Evolutionary conservation across 2,329 filamentous ascomycete species (phyloP).

Genomic region (Elsinoe necatrix): DNA sequence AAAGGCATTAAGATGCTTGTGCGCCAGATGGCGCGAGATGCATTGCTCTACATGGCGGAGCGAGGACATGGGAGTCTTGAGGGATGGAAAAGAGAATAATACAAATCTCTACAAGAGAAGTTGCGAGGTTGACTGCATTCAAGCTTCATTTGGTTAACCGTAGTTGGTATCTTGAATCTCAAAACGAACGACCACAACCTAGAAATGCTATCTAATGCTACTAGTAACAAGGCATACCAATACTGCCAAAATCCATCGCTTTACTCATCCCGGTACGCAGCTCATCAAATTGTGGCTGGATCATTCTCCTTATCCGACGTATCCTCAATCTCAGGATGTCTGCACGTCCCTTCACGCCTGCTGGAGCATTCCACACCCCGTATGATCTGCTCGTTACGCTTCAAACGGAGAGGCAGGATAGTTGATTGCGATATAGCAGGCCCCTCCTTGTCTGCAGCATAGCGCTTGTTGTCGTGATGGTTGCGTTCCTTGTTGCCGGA

Average conservation of each 20-base stretch:
- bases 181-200: background rate
- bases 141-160: background rate
- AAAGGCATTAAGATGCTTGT: slow-evolving; percentile 33
- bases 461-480: background rate
- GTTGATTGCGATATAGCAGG: background rate
- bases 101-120: background rate
- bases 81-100: background rate
- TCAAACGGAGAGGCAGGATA: background rate
- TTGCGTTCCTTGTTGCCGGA: background rate
- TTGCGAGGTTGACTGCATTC: background rate
- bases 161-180: background rate
- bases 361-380: background rate
- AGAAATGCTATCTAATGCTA: background rate
- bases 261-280: background rate
- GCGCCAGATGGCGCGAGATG: slow-evolving; percentile 29
- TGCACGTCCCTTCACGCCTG: background rate
- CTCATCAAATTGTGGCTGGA: background rate
- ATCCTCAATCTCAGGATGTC: background rate
- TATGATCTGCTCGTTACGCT: background rate
- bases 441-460: background rate
- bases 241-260: background rate
- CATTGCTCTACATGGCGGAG: slow-evolving; percentile 30
- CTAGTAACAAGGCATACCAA: background rate
- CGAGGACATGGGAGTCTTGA: slow-evolving; percentile 29
- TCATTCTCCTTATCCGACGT: slow-evolving; percentile 5